Evolutionary conservation across 108 stramenopile genomes (phyloP).

Genomic region (Epithemia pelagica): DNA sequence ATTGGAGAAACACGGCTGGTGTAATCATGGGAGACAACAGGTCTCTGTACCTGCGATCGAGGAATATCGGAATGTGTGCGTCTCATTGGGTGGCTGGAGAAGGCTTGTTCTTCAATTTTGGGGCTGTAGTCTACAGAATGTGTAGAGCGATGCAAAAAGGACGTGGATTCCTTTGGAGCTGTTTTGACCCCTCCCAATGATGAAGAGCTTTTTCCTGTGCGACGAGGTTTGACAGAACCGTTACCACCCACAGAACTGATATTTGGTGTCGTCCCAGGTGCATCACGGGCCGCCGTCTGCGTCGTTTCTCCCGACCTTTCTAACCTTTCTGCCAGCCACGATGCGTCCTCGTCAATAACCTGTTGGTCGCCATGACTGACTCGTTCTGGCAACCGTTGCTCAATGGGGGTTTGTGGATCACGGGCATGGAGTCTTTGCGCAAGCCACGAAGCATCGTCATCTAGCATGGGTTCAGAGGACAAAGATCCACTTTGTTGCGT

Average conservation of each 20-base stretch:
- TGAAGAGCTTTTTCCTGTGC: background rate
- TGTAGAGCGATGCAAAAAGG: background rate
- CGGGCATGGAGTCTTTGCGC: background rate
- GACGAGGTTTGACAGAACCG: background rate
- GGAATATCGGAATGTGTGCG: background rate
- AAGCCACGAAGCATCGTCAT: background rate
- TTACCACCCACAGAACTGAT: background rate
- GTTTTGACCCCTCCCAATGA: background rate
- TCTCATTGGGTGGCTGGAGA: background rate
- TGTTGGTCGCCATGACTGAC: background rate
- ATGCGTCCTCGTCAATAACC: background rate
- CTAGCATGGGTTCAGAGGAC: background rate
- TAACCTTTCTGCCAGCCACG: background rate
- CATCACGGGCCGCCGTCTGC: background rate
- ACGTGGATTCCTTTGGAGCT: background rate
- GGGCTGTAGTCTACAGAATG: background rate
- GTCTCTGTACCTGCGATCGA: background rate
- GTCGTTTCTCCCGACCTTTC: background rate
- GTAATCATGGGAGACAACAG: background rate
- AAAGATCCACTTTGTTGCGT: no score
- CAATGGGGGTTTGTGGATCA: background rate
- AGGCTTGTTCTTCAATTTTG: background rate
- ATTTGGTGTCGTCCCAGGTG: background rate
- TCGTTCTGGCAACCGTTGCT: background rate
- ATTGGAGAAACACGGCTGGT: no score